Evolutionary conservation across 2,329 filamentous ascomycete species (phyloP).

Genomic region (Stachybotrys chlorohalonatus): DNA sequence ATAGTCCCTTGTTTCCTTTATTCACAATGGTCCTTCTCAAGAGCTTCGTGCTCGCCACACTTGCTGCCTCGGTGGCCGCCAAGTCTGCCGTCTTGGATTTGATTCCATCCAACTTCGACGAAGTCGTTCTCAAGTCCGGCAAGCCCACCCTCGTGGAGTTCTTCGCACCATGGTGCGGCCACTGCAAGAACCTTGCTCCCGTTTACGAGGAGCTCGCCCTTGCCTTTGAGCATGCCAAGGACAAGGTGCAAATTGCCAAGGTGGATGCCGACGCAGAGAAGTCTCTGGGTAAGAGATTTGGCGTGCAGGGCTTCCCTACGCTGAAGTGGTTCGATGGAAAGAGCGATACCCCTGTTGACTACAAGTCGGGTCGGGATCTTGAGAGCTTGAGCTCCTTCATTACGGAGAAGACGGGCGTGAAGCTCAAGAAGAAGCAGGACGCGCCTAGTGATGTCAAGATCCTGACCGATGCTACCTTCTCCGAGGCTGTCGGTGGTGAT

Average conservation of each 20-base stretch:
- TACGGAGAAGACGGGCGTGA: constrained; percentile 76
- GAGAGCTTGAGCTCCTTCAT: constrained; percentile 79
- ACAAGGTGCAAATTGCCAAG: constrained; percentile 81
- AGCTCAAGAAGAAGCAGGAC: constrained; percentile 66
- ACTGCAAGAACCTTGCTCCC: constrained; percentile 96
- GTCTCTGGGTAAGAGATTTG: constrained; percentile 74
- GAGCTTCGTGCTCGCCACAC: constrained; percentile 48
- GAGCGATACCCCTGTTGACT: constrained; percentile 75
- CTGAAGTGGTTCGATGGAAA: constrained; percentile 98
- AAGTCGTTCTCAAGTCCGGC: constrained; percentile 78
- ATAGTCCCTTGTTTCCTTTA: constrained; percentile 3
- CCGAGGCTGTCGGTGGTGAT: constrained; percentile 67
- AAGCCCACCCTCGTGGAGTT: constrained; percentile 97
- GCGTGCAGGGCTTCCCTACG: constrained; percentile 90
- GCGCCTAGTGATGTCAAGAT: constrained; percentile 67
- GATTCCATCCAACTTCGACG: constrained; percentile 83
- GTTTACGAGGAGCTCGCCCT: constrained; percentile 84
- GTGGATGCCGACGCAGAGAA: constrained; percentile 91
- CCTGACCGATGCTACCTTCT: constrained; percentile 73
- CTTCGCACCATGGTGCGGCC: constrained; percentile 97
- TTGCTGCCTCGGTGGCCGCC: constrained; percentile 50
- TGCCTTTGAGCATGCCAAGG: constrained; percentile 60
- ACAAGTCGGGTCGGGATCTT: constrained; percentile 77
- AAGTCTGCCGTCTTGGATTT: constrained; percentile 85
- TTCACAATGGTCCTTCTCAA: constrained; percentile 47